Evolutionary conservation across 768 basidiomycete genomes (phyloP), one percentile per base, ranked within the genome.

Genomic region (Rhodosporidiobolus odoratus): DNA sequence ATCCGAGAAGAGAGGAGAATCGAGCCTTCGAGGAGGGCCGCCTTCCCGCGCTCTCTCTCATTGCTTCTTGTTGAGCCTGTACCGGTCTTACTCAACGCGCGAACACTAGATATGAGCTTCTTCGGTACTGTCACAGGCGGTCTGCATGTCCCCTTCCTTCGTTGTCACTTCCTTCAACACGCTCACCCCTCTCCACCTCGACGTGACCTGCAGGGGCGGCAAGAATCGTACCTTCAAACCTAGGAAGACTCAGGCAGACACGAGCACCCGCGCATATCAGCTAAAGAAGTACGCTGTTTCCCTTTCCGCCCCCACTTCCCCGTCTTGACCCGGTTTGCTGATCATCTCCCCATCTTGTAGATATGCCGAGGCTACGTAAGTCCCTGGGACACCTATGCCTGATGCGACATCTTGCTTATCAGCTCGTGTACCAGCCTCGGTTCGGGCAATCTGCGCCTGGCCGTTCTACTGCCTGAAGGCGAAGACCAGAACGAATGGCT

Each of bases 401-500:
- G 27, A 0, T 0, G 12, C 17, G 35, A 10, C 1, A 30, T 4
- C n/a, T 53, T 7, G 23, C 43, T 50, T 41, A 63, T 8, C 23
- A 1, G 2, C 23, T 50, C 30, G 40, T 2, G 13, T 2, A 2
- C 32, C 69, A 75, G 74, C 37, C 82, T 94, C 79, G 92, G 95
- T 56, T 97, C 94, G 15, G 96, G 96, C 12, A 98, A 98, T 81
- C 82, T 99, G 71, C 84, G 94, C 67, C 83, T 90, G 56, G 94
- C 96, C 0, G 96, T 99, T 30, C 87, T 89, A 72, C 84, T 98
- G 27, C 96, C 96, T 0, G 96, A 97, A 75, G 96, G 96, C 47
- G 96, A 99, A 80, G 96, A 99, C 79, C 80, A 87, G 76, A 95
- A 94, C 75, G 96, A 99, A 80, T 99, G 96, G 96, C 87, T 99